Conservation (phyloP, 148 eudicot genomes). For the Nepenthes gracilis region DNA sequence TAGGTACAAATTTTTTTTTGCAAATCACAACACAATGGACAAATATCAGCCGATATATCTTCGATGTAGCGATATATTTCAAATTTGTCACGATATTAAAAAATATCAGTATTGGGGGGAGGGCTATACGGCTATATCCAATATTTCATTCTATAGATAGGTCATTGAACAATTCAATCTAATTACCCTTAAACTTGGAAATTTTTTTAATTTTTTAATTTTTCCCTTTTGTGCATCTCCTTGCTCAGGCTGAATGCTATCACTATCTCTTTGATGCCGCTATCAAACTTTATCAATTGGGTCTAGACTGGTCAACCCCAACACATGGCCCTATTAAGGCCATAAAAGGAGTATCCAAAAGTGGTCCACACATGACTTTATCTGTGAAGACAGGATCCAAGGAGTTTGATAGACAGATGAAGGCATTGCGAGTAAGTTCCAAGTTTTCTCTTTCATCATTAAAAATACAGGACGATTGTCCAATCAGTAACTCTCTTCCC, state of each 20-base stretch:
- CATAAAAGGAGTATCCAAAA: conserved; percentile 21
- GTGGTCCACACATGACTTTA: conserved; percentile 8
- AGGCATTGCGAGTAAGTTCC: conserved; percentile 29
- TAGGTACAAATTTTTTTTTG: too few species aligned
- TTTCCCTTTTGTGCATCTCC: neutral
- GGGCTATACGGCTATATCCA: too few species aligned
- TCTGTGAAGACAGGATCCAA: conserved; percentile 15
- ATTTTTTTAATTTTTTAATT: neutral
- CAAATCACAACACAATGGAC: too few species aligned
- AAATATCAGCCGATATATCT: too few species aligned
- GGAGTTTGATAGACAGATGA: conserved; percentile 7
- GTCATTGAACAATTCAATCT: too few species aligned
- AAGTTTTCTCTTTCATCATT: conserved; percentile 4
- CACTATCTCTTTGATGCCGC: conserved; percentile 96
- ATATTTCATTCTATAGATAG: too few species aligned
- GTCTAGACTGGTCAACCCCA: conserved; percentile 74
- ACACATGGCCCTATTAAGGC: conserved; percentile 55
- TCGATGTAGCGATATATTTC: too few species aligned
- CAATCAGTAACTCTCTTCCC: too few species aligned
- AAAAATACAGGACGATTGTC: neutral
- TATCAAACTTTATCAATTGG: conserved; percentile 75
- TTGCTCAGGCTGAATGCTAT: conserved; percentile 84
- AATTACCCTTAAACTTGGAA: neutral
- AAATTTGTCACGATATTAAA: too few species aligned
- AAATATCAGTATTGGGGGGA: too few species aligned